These are phyloP conservation scores for Plasmodium gonderi DNA, from an alignment of 169 alveolate species.

Conservation along the genomic window DNA sequence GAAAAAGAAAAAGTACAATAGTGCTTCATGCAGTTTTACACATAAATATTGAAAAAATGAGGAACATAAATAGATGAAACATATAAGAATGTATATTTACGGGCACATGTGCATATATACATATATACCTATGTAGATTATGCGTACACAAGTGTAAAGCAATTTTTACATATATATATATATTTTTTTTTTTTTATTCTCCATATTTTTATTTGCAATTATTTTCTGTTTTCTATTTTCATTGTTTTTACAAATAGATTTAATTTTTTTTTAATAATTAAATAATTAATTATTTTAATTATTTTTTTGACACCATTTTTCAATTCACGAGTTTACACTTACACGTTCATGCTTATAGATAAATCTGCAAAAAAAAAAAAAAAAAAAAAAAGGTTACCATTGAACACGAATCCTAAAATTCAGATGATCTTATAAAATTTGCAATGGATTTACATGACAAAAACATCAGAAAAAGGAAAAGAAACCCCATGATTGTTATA, in stretches of 20 bases:
- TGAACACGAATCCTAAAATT: not conserved
- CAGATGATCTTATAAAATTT: constrained; percentile 17
- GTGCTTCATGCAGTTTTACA: not conserved
- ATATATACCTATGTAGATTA: constrained; percentile 11
- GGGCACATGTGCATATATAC: not conserved
- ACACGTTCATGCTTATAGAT: not conserved
- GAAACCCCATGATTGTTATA: constrained; percentile 9
- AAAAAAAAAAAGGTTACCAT: not conserved
- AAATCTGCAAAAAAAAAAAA: constrained; percentile 5
- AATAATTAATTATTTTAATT: not conserved
- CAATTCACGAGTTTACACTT: not conserved
- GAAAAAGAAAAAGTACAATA: not conserved
- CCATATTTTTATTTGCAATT: not conserved
- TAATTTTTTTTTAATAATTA: not conserved
- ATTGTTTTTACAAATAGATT: not conserved
- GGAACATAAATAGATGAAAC: not conserved
- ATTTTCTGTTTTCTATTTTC: not conserved
- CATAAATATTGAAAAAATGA: not conserved
- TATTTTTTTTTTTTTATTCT: not conserved
- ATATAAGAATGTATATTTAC: not conserved
- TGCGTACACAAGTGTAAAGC: not conserved
- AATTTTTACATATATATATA: not conserved
- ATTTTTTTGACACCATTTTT: not conserved
- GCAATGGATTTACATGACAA: constrained; percentile 22
- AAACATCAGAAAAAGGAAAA: constrained; percentile 17